Percentiles rank a stretch among this genome's conserved stretches.
phyloP scores from a whole-genome alignment of 2,329 filamentous ascomycete species.

The Ampelomyces quisqualis region DNA sequence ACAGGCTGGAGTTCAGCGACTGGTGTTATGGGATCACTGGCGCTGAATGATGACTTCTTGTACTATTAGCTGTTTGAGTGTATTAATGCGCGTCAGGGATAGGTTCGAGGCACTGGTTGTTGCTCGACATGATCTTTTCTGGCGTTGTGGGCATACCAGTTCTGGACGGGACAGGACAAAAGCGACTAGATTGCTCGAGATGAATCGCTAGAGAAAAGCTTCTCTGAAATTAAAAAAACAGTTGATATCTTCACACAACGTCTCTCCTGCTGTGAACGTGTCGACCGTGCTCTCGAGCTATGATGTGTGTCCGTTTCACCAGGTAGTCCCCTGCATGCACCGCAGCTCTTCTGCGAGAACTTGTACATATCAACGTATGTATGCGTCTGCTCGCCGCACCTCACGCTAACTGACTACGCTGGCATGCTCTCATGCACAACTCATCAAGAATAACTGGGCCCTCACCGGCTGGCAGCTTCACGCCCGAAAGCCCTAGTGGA shows the following conservation, averaged over 20 bases:
- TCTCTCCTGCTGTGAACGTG: too few relatives aligned
- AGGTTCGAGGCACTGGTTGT: conserved; percentile 32
- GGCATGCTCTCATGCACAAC: conserved; percentile 18
- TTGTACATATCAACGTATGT: neutral
- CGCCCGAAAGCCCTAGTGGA: conserved; percentile 14
- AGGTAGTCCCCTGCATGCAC: conserved; percentile 17
- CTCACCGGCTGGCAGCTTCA: conserved; percentile 19
- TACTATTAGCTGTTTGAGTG: conserved; percentile 31
- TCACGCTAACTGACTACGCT: conserved; percentile 11
- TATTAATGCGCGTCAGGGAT: conserved; percentile 20
- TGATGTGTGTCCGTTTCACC: too few relatives aligned
- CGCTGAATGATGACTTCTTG: conserved; percentile 18
- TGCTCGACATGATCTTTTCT: conserved; percentile 24
- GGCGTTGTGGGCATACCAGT: conserved; percentile 12
- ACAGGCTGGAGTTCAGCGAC: conserved; percentile 31
- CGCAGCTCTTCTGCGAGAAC: conserved; percentile 10
- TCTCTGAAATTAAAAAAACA: conserved; percentile 36
- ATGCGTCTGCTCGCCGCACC: conserved; percentile 9
- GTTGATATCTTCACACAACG: conserved; percentile 18
- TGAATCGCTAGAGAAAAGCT: conserved; percentile 28
- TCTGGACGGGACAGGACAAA: conserved; percentile 5
- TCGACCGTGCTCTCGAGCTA: too few relatives aligned
- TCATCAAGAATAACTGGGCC: conserved; percentile 19
- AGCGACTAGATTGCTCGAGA: conserved; percentile 8
- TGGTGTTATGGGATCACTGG: conserved; percentile 23